A percentile compares a stretch with the other conserved stretches of the same genome.
These are phyloP conservation scores for Trametes elegans DNA, from an alignment of 768 basidiomycete species.

Conservation along the genomic window DNA sequence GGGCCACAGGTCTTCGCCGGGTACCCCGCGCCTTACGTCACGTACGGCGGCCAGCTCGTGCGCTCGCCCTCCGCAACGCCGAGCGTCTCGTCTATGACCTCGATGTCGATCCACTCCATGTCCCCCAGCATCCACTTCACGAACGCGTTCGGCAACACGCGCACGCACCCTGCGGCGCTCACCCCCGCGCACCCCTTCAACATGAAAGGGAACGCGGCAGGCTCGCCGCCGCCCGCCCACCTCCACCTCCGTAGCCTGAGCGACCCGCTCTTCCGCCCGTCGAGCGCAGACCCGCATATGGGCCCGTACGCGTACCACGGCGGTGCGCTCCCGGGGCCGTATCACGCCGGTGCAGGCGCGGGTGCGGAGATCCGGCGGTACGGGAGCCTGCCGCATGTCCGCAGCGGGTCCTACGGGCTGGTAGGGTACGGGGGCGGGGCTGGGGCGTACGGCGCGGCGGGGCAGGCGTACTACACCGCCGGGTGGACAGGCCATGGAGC, in stretches of 20 bases:
- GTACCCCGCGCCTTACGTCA: neutral
- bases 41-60: constrained; percentile 3
- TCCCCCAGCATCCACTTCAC: constrained; percentile 25
- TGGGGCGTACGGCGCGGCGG: neutral
- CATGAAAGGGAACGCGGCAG: neutral
- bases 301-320: neutral
- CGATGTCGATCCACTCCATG: constrained; percentile 25
- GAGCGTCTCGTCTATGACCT: too few relatives aligned
- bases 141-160: constrained; percentile 2
- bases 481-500: neutral
- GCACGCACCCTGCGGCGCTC: neutral
- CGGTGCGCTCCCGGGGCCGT: constrained; percentile 18
- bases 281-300: constrained; percentile 20
- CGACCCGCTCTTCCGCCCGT: constrained; percentile 19
- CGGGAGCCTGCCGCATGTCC: constrained; percentile 20
- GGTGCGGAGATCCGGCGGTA: constrained; percentile 23
- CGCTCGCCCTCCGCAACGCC: constrained; percentile 20
- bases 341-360: constrained; percentile 11
- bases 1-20: neutral
- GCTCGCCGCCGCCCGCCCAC: constrained; percentile 17
- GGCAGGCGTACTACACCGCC: neutral
- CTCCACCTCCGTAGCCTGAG: constrained; percentile 18
- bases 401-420: too few relatives aligned
- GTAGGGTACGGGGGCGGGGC: neutral
- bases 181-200: neutral